Conservation (phyloP, 257 asterid genomes). For the Hygrophila difformis region DNA sequence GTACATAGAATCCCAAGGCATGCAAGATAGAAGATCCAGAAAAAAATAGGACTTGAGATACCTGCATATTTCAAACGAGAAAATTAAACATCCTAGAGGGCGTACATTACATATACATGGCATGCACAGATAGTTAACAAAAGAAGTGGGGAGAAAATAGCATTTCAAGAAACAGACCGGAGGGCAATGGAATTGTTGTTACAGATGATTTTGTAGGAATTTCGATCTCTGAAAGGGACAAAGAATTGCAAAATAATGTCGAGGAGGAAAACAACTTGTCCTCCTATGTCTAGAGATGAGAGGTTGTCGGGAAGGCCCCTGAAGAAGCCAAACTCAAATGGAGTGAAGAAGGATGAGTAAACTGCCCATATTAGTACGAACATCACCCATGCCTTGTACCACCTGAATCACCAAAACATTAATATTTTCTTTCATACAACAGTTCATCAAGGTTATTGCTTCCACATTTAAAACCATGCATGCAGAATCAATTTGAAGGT, state of each 20-base stretch:
- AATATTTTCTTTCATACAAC: no score
- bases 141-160: no score
- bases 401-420: no score
- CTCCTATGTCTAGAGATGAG: constrained; percentile 50
- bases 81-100: background rate
- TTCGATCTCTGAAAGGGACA: constrained; percentile 49
- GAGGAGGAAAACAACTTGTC: constrained; percentile 51
- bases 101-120: no score
- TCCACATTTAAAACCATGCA: no score
- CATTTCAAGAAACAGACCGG: constrained; percentile 25
- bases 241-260: constrained; percentile 57
- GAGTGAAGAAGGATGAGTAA: constrained; percentile 66
- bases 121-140: no score
- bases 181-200: constrained; percentile 43
- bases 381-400: constrained; percentile 59
- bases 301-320: constrained; percentile 56
- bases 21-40: constrained; percentile 46
- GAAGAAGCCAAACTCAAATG: constrained; percentile 73
- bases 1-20: constrained; percentile 72
- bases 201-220: constrained; percentile 52
- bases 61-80: constrained; percentile 23
- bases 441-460: no score
- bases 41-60: constrained; percentile 46
- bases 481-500: no score
- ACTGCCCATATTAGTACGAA: constrained; percentile 65